Conservation (phyloP, 2,329 filamentous ascomycete genomes). For the Coniosporium tulheliwenetii region DNA sequence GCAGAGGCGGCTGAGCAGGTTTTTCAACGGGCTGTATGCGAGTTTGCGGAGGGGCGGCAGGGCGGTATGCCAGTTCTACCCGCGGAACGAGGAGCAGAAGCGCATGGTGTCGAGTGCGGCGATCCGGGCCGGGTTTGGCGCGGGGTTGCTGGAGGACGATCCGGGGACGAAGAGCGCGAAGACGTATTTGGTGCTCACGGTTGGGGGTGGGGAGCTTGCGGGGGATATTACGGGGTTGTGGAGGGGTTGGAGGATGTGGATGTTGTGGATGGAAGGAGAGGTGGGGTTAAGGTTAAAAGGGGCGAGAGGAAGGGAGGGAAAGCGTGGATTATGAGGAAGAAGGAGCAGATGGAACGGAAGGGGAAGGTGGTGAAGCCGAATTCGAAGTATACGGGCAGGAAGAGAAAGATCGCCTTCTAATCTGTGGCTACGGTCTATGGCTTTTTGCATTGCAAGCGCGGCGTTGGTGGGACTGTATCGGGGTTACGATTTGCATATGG, state of each 20-base stretch:
- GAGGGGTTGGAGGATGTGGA: constrained; percentile 75
- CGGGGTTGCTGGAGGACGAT: constrained; percentile 88
- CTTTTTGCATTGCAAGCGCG: too few species aligned
- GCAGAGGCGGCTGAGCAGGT: constrained; percentile 60
- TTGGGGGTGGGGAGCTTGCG: constrained; percentile 50
- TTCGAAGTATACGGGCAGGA: constrained; percentile 88
- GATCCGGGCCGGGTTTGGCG: constrained; percentile 86
- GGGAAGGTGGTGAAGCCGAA: constrained; percentile 86
- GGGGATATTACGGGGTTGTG: constrained; percentile 77
- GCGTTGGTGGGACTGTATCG: too few species aligned
- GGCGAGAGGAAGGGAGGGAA: constrained; percentile 47
- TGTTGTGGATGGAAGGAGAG: constrained; percentile 53
- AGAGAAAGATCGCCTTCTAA: constrained; percentile 65
- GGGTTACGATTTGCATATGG: too few species aligned
- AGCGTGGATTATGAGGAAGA: constrained; percentile 71
- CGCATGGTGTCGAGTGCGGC: constrained; percentile 85
- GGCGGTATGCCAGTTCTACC: constrained; percentile 95
- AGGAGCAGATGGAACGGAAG: constrained; percentile 86
- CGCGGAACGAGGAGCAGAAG: constrained; percentile 83
- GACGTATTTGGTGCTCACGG: constrained; percentile 87
- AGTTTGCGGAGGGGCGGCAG: constrained; percentile 68
- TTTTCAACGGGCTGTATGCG: constrained; percentile 88
- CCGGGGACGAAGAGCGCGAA: constrained; percentile 93
- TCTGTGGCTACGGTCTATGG: neutral
- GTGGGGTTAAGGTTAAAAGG: constrained; percentile 33